Percentiles rank a stretch among this genome's conserved stretches.
phyloP scores from a whole-genome alignment of 768 basidiomycete genomes.

The Collybia mongolica region DNA sequence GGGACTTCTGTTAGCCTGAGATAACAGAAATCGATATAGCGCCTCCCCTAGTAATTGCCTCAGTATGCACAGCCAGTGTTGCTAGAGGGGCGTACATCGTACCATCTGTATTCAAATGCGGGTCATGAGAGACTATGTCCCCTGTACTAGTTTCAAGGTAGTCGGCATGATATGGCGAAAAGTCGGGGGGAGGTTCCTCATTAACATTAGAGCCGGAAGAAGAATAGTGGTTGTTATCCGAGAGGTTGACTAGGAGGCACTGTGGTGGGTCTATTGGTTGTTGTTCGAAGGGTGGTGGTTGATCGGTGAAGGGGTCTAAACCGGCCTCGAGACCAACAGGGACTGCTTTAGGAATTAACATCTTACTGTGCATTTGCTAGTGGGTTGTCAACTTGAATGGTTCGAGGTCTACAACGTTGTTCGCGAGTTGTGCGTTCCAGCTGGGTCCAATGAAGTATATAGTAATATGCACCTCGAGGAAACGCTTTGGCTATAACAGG shows the following conservation, averaged over 20 bases:
- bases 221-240: not conserved
- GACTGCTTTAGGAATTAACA: not conserved
- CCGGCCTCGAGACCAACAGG: slow-evolving; percentile 1
- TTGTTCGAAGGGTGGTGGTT: slow-evolving; percentile 12
- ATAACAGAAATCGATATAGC: slow-evolving; percentile 64
- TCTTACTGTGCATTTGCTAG: too few relatives aligned
- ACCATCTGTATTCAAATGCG: slow-evolving; percentile 67
- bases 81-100: not conserved
- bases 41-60: slow-evolving; percentile 52
- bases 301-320: not conserved
- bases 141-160: slow-evolving; percentile 47
- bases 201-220: not conserved
- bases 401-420: too few relatives aligned
- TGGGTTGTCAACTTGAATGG: too few relatives aligned
- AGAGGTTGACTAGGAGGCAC: slow-evolving; percentile 1
- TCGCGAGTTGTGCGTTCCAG: too few relatives aligned
- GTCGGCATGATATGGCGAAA: slow-evolving; percentile 63
- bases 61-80: slow-evolving; percentile 15
- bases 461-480: too few relatives aligned
- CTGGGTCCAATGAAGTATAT: too few relatives aligned
- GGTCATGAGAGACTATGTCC: slow-evolving; percentile 67
- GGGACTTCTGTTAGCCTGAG: slow-evolving; percentile 46
- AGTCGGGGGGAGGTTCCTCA: slow-evolving; percentile 50
- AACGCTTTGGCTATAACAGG: too few relatives aligned
- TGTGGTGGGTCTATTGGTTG: not conserved